These are phyloP conservation scores for Eimeria sp. DNA, from an alignment of 169 alveolate genomes.

Conservation along the genomic window DNA sequence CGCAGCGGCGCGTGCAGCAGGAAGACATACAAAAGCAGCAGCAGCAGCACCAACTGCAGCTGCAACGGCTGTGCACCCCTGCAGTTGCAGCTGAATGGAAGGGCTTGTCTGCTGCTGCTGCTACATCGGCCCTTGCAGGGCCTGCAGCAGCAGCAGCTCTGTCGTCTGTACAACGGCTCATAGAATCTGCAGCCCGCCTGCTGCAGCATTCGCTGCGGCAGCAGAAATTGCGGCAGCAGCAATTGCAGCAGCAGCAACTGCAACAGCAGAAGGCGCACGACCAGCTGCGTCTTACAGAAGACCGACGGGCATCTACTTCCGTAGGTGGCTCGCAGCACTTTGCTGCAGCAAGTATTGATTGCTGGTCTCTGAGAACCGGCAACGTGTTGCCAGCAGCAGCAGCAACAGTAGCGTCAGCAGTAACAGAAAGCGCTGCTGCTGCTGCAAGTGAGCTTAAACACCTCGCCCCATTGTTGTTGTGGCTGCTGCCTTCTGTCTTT, in stretches of 20 bases:
- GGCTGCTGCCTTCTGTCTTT: slow-evolving; percentile 45
- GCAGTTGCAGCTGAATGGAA: background rate
- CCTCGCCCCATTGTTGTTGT: slow-evolving; percentile 41
- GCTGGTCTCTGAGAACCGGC: background rate
- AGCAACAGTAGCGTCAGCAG: slow-evolving; percentile 2
- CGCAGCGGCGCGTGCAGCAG: background rate
- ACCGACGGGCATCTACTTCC: background rate
- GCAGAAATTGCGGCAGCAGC: background rate
- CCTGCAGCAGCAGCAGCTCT: slow-evolving; percentile 45
- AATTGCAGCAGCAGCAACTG: background rate
- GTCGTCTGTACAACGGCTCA: background rate
- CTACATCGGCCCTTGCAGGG: background rate
- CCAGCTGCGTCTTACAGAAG: background rate
- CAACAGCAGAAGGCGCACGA: background rate
- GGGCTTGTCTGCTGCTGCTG: slow-evolving; percentile 19
- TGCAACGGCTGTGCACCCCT: background rate
- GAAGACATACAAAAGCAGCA: background rate
- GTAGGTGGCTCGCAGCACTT: background rate
- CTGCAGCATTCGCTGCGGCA: background rate
- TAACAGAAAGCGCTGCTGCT: background rate
- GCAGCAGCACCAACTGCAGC: slow-evolving; percentile 28
- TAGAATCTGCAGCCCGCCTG: background rate
- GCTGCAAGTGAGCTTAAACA: slow-evolving; percentile 35
- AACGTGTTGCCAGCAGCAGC: slow-evolving; percentile 21
- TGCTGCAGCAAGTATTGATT: slow-evolving; percentile 25